A percentile compares a stretch with the other conserved stretches of the same genome.
Conservation (phyloP, 176 grass and related monocot species). For the Canna indica region DNA sequence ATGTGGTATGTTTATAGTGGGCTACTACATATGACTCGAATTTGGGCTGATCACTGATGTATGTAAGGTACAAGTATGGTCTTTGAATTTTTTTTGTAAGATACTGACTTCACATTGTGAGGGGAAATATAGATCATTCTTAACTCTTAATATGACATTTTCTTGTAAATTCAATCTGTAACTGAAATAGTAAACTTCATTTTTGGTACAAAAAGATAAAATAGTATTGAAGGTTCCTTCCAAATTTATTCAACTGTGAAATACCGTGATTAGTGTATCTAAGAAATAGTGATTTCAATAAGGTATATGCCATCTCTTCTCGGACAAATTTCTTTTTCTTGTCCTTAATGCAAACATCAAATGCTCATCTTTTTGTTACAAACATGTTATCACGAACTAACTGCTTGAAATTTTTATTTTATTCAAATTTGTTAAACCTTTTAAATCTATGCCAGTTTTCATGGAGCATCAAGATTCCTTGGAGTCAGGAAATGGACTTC, state of each 20-base stretch:
- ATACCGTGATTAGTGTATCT: no score
- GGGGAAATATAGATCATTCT: not conserved
- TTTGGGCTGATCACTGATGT: not conserved
- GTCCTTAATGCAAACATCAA: not conserved
- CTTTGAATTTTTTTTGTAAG: not conserved
- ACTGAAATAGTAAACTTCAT: not conserved
- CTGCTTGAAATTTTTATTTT: not conserved
- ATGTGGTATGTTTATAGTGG: not conserved
- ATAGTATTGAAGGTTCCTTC: no score
- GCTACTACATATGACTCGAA: not conserved
- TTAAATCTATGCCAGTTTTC: not conserved
- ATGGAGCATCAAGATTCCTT: slow-evolving; percentile 4
- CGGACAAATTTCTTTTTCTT: no score
- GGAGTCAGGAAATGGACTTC: not conserved
- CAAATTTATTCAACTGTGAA: no score
- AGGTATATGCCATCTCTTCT: not conserved
- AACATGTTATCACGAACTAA: not conserved
- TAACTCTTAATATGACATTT: not conserved
- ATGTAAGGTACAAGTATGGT: not conserved
- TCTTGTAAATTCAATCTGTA: not conserved
- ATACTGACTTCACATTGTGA: not conserved
- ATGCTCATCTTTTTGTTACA: not conserved
- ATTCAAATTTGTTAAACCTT: not conserved
- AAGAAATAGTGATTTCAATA: not conserved
- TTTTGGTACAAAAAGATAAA: not conserved